Base-by-base conservation (phyloP, 257 asterid genomes). In the Gentiana macrophylla region DNA sequence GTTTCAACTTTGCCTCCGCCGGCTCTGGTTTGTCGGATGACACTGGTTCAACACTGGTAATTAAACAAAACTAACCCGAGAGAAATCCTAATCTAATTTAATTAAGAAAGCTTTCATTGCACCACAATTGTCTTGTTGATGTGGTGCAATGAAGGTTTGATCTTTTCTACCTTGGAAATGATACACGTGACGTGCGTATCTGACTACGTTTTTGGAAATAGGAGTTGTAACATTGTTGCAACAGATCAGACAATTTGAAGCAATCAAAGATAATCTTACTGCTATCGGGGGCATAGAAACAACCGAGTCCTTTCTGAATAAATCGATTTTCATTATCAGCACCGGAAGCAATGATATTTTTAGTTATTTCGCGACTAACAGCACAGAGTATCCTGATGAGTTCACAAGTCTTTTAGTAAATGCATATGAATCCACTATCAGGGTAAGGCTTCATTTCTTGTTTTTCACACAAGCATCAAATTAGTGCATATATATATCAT, bases 261-360 rank as follows among this genome's bases (percentile, higher is more conserved):
- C 66, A 8, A 75, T 76, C 36, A 65, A 52, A 46, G 55, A 65
- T 10, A 74, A 72, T 52, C 75, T 84, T 48, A 67, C 73, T 0
- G 65, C 69, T 46, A 47, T 57, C 45, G 51, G 75, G 55, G 88
- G 86, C 35, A 44, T 59, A 12, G 59, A 53, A 38, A 70, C 72
- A 62, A 69, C 84, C 24, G 62, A 77, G 6, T 41, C 62, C 48
- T 45, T 67, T 53, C 75, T 86, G 10, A 61, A 65, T 0, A 79
- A 67, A 69, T 78, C 95, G 0, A 0, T 81, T 67, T 74, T 79
- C 78, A 79, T 70, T 77, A 77, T 86, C 69, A 81, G 91, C 50
- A 48, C 73, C 11, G 91, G 94, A 37, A 76, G 95, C 80, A 86
- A 86, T 36, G 94, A 86, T 72, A 67, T 81, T 48, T 78, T 86